These are phyloP conservation scores for Penicillium dipodomyicola DNA, from an alignment of 495 filamentous ascomycete genomes.

Conservation along the genomic window DNA sequence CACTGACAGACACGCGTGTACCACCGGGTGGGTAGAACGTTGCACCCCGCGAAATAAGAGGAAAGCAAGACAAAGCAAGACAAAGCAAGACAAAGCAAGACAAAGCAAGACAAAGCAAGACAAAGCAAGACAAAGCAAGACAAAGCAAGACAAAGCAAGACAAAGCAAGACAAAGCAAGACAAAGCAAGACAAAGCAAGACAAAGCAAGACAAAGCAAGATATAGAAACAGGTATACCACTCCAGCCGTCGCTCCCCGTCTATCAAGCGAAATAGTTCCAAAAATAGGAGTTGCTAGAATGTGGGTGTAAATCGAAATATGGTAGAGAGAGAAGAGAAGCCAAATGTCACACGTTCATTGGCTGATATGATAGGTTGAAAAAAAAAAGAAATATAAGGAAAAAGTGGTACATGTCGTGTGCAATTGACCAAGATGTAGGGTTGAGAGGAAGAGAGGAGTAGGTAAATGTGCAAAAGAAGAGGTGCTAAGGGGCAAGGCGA, in stretches of 20 bases:
- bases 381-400: neutral
- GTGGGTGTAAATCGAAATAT: neutral
- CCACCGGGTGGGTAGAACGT: neutral
- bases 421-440: too few species aligned
- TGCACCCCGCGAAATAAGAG: neutral
- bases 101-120: slow-evolving; percentile 5
- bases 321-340: too few species aligned
- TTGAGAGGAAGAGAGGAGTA: neutral
- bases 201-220: slow-evolving; percentile 5
- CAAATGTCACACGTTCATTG: slow-evolving; percentile 11
- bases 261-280: slow-evolving; percentile 10
- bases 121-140: slow-evolving; percentile 5
- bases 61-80: slow-evolving; percentile 3
- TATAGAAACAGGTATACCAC: slow-evolving; percentile 1
- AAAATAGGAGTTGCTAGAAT: neutral
- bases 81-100: slow-evolving; percentile 5
- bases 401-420: neutral
- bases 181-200: slow-evolving; percentile 5
- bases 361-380: slow-evolving; percentile 3
- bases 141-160: slow-evolving; percentile 5
- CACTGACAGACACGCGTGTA: neutral
- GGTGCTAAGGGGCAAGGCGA: neutral
- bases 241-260: slow-evolving; percentile 17
- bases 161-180: slow-evolving; percentile 5
- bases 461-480: neutral